Conservation (phyloP, 2,329 filamentous ascomycete genomes). For the Sporothrix inflata region DNA sequence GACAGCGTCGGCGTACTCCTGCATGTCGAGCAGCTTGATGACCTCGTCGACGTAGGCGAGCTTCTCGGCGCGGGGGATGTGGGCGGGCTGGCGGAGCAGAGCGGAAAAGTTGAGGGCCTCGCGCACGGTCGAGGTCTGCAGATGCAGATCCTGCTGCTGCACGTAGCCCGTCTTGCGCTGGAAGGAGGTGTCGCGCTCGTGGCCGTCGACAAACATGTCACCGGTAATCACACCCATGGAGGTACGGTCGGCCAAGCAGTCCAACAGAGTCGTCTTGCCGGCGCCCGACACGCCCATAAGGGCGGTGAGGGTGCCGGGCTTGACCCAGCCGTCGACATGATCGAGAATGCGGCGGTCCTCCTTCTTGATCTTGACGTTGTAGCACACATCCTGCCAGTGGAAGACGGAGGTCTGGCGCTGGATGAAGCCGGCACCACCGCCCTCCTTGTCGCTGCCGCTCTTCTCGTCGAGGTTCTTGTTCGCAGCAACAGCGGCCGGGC, state of each 20-base stretch:
- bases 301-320: conserved; percentile 86
- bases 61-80: conserved; percentile 75
- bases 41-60: conserved; percentile 88
- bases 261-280: conserved; percentile 87
- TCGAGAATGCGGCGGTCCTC: conserved; percentile 77
- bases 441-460: conserved; percentile 15
- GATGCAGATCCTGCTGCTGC: conserved; percentile 91
- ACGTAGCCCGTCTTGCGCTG: conserved; percentile 92
- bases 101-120: conserved; percentile 88
- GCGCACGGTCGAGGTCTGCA: conserved; percentile 81
- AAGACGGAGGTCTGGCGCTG: conserved; percentile 75
- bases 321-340: conserved; percentile 92
- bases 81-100: conserved; percentile 78
- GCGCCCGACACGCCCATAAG: conserved; percentile 91
- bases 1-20: conserved; percentile 84
- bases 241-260: conserved; percentile 81
- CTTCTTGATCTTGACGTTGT: conserved; percentile 75
- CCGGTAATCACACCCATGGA: conserved; percentile 88
- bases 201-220: conserved; percentile 72
- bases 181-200: conserved; percentile 76
- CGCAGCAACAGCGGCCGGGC: conserved; percentile 39
- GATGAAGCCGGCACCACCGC: conserved; percentile 51
- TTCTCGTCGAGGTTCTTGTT: conserved; percentile 20
- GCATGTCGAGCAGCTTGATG: conserved; percentile 89
- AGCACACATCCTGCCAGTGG: conserved; percentile 85